These are phyloP conservation scores for Sphaerobolus stellatus DNA, from an alignment of 1,284 basidiomycete genomes.

Conservation along the genomic window DNA sequence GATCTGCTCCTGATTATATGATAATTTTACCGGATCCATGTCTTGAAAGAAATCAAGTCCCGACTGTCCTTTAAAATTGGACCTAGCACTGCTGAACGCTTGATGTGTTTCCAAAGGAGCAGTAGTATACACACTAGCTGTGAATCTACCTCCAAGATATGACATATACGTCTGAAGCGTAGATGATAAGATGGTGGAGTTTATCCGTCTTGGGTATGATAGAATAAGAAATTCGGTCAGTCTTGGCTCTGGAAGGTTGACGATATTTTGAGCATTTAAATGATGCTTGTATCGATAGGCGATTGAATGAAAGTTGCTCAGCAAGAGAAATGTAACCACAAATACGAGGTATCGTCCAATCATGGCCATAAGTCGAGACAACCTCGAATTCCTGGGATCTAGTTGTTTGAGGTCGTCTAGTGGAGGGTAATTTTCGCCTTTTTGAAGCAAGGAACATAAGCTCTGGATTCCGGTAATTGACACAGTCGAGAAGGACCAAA, in stretches of 20 bases:
- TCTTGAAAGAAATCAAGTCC: slow-evolving; percentile 1
- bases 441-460: not conserved
- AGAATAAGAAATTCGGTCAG: not conserved
- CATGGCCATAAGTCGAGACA: not conserved
- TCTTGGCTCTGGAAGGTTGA: not conserved
- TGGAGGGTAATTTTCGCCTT: not conserved
- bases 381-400: not conserved
- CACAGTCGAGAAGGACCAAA: not conserved
- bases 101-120: not conserved
- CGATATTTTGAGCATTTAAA: not conserved
- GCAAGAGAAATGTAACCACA: not conserved
- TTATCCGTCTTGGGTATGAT: not conserved
- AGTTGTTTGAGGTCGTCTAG: not conserved
- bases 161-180: not conserved
- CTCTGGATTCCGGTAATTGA: not conserved
- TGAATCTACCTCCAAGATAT: not conserved
- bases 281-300: not conserved
- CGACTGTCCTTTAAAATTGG: not conserved
- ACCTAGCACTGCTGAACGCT: not conserved
- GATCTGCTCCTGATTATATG: not conserved
- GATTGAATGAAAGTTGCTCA: not conserved
- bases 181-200: not conserved
- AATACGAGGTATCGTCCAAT: not conserved
- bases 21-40: not conserved
- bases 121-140: not conserved